Evolutionary conservation across 768 basidiomycete genomes (phyloP).

Genomic region (Hypsizygus marmoreus): DNA sequence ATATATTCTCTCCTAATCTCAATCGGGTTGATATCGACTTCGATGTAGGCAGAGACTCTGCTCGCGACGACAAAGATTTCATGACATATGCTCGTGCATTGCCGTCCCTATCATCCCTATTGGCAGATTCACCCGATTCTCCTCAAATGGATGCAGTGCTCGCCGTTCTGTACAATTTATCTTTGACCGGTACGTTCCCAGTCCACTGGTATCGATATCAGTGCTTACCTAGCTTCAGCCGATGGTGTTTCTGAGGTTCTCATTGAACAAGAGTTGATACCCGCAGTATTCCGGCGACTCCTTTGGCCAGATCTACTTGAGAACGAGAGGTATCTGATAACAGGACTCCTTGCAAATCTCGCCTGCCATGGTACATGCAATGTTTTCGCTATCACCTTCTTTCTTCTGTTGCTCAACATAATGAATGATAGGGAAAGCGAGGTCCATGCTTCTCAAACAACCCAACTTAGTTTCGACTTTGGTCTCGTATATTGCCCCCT

Average conservation of each 20-base stretch:
- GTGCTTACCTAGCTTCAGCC: constrained; percentile 2
- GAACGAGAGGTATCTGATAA: constrained; percentile 14
- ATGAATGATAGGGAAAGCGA: constrained; percentile 9
- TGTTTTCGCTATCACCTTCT: background rate
- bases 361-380: constrained; percentile 16
- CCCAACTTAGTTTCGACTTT: constrained; percentile 9
- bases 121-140: background rate
- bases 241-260: constrained; percentile 17
- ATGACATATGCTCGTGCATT: constrained; percentile 6
- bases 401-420: background rate
- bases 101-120: constrained; percentile 7
- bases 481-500: background rate
- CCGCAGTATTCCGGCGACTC: constrained; percentile 7
- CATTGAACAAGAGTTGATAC: constrained; percentile 8
- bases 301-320: constrained; percentile 5
- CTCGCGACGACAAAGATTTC: constrained; percentile 8
- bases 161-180: constrained; percentile 16
- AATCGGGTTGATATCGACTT: background rate
- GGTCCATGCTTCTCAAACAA: constrained; percentile 4
- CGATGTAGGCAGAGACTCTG: constrained; percentile 2
- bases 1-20: constrained; percentile 3
- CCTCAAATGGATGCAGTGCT: constrained; percentile 10
- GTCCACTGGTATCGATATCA: background rate
- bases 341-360: constrained; percentile 18
- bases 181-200: constrained; percentile 11